A percentile compares a stretch with the other conserved stretches of the same genome.
These are phyloP conservation scores for Tetracentron sinense DNA, from an alignment of 164 flowering plant genomes.

Conservation along the genomic window DNA sequence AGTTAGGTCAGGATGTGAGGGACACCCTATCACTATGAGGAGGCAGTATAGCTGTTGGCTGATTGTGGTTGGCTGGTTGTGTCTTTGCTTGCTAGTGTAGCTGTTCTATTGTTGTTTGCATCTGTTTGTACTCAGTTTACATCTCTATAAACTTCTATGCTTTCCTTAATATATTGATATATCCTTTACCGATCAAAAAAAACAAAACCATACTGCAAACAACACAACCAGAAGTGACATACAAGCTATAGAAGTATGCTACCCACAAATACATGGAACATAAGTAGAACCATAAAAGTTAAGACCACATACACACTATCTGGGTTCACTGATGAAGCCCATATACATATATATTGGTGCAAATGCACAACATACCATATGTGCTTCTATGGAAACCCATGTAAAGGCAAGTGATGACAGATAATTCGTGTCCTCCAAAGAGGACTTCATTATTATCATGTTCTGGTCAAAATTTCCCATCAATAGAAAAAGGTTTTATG, in stretches of 20 bases:
- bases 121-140: too few relatives aligned
- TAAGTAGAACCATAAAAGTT: background rate
- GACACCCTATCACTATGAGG: too few relatives aligned
- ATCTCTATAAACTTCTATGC: too few relatives aligned
- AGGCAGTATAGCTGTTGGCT: too few relatives aligned
- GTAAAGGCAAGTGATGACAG: background rate
- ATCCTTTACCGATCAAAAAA: too few relatives aligned
- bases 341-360: background rate
- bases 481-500: background rate
- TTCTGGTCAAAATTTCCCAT: background rate
- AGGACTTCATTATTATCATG: background rate
- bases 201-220: background rate
- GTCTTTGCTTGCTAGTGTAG: too few relatives aligned
- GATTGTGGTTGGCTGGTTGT: too few relatives aligned
- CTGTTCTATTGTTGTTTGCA: too few relatives aligned
- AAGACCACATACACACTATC: background rate
- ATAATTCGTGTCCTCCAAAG: background rate
- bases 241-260: background rate
- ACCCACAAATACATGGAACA: background rate
- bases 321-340: too few relatives aligned
- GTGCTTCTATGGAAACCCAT: background rate
- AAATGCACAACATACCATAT: background rate
- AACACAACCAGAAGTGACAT: background rate
- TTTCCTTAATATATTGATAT: too few relatives aligned
- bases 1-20: too few relatives aligned